Evolutionary conservation across 2,329 filamentous ascomycete species (phyloP).

Genomic region (Fusarium temperatum): DNA sequence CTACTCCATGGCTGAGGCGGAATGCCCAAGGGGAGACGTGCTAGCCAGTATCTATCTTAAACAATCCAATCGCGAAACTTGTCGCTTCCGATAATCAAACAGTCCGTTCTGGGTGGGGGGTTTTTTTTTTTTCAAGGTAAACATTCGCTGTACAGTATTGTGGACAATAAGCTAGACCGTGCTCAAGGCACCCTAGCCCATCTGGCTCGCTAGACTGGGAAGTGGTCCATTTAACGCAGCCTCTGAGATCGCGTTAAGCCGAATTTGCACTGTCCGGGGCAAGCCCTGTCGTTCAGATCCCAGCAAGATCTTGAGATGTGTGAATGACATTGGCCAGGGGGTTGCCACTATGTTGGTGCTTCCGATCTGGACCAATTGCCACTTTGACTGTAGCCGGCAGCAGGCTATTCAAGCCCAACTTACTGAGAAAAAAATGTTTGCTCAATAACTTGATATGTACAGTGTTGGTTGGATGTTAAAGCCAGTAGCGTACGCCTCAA

Average conservation of each 20-base stretch:
- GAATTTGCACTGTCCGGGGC: constrained; percentile 34
- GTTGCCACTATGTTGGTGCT: constrained; percentile 35
- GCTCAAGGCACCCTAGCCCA: constrained; percentile 1
- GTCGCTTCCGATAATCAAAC: constrained; percentile 12
- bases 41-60: neutral
- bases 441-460: neutral
- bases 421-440: constrained; percentile 26
- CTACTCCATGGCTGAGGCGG: neutral
- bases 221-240: constrained; percentile 26
- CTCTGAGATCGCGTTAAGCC: constrained; percentile 37
- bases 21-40: neutral
- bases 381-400: neutral
- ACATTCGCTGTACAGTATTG: neutral
- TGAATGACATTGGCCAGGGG: constrained; percentile 16
- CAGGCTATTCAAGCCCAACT: neutral
- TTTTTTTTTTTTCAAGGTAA: neutral
- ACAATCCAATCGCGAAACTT: constrained; percentile 18
- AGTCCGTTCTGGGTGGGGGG: neutral
- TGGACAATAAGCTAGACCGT: neutral
- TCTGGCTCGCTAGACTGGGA: constrained; percentile 10
- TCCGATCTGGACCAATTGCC: constrained; percentile 15
- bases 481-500: constrained; percentile 20
- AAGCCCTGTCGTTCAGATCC: constrained; percentile 37
- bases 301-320: constrained; percentile 31
- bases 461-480: constrained; percentile 8